These are phyloP conservation scores for Panicum miliaceum DNA, from an alignment of 176 grass and related monocot species.

Conservation along the genomic window DNA sequence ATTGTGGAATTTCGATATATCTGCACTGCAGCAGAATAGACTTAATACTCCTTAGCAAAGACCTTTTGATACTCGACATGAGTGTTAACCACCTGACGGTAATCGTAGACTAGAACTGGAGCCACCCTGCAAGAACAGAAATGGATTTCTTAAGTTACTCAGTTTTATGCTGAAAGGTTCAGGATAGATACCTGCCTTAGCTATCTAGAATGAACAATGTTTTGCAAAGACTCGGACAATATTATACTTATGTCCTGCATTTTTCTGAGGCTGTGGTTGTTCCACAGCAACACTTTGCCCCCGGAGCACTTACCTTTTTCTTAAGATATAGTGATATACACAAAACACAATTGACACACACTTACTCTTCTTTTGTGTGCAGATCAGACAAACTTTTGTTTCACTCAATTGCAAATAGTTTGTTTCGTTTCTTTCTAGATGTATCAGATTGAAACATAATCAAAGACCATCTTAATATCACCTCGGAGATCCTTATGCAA, in stretches of 20 bases:
- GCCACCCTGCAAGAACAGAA: conserved; percentile 56
- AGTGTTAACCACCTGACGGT: conserved; percentile 32
- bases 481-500: not conserved
- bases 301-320: not conserved
- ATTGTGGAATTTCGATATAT: not conserved
- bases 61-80: conserved; percentile 32
- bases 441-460: conserved; percentile 8
- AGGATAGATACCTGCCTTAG: not conserved
- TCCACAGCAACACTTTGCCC: not conserved
- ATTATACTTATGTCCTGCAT: conserved; percentile 20
- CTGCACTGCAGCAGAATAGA: conserved; percentile 10
- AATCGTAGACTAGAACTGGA: conserved; percentile 53
- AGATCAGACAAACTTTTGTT: not conserved
- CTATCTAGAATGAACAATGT: not conserved
- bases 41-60: conserved; percentile 38
- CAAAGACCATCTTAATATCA: not conserved
- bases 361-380: not conserved
- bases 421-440: not conserved
- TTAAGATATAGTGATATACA: not conserved
- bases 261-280: conserved; percentile 9
- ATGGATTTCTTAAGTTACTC: conserved; percentile 35
- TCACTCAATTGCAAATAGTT: not conserved
- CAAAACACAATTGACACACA: not conserved
- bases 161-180: conserved; percentile 20
- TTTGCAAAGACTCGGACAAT: not conserved